Base-by-base conservation (phyloP, 192 early-diverging fungal genomes). In the Globomyces pollinis-pini region DNA sequence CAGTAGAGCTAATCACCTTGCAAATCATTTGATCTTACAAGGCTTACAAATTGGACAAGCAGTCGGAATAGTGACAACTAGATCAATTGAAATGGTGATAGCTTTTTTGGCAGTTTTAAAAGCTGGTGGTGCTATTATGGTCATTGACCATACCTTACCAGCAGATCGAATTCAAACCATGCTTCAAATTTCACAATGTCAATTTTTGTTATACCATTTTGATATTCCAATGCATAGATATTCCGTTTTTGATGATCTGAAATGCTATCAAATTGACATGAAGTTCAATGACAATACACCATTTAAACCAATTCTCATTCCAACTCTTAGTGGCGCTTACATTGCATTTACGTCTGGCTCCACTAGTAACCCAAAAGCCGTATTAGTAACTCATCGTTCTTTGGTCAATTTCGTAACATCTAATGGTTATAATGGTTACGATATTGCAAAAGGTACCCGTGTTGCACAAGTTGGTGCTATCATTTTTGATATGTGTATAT, bases 301-400 rank as follows among this genome's bases (percentile, higher is more conserved):
- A 12, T 61, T 23, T 15, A 16, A 73, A 64, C 69, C 61, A n/a
- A n/a, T n/a, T n/a, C n/a, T n/a, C n/a, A n/a, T n/a, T n/a, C n/a
- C n/a, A n/a, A n/a, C n/a, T n/a, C n/a, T n/a, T n/a, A n/a, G n/a
- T n/a, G n/a, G n/a, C 6, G 34, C 35, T 4, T 54, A 54, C 41
- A 49, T 74, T 12, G 20, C 69, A 23, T 74, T 66, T 58, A 74
- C 72, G n/a, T 69, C 65, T 8, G 72, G 72, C n/a, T 76, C 71
- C 1, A 74, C 72, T 9, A 70, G 72, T 5, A 70, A 31, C 7
- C 72, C 72, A 28, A 74, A 74, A 53, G 72, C 66, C 0, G 69
- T 69, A 20, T 24, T 73, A 11, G 41, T 69, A 6, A n/a, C 9
- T 3, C 72, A 74, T 21, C 6, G 0, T 12, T 54, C 52, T 0